Evolutionary conservation across 176 grass and related monocot species (phyloP), one percentile per base, ranked within the genome.

Genomic region (Cocos nucifera): DNA sequence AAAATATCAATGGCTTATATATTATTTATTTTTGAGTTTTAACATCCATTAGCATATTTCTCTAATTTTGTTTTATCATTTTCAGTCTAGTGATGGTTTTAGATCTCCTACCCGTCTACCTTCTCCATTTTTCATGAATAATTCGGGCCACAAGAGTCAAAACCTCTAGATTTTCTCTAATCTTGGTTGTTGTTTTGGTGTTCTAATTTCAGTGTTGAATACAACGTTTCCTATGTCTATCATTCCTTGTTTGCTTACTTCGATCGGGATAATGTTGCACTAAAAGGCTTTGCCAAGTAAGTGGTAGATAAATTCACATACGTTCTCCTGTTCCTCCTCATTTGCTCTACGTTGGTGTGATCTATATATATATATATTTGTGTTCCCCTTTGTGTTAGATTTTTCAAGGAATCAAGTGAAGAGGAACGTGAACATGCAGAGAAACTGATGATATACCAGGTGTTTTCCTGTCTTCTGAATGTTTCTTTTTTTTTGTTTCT

Each of bases 211-310:
- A 96, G 92, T 78, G 86, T 97, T 65, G 87, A 97, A 49, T 88
- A 76, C 70, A 97, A 97, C 12, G 87, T 80, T 3, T 97, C 92
- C 0, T 97, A 97, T 58, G 92, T 83, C 0, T 97, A 91, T 72
- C 92, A 97, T 77, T 72, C 92, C 20, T 77, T 97, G 51, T 97
- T 91, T 55, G 87, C 87, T 25, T 97, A 88, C 75, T 97, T 97
- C 1, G 92, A 91, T 53, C 87, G 92, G 0, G 92, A 97, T 61
- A 85, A 97, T 61, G 87, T 97, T 3, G 83, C 92, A 3, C 81
- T 97, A 50, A 90, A 79, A 69, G 92, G 92, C 4, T 69, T 97
- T 35, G 87, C 92, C 63, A 91, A 91, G 92, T 90, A 75, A 76
- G 78, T 53, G 32, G 17, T 8, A 39, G 35, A 44, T 44, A 44